These are phyloP conservation scores for Dacryopinax spathularia DNA, from an alignment of 768 basidiomycete species.

Conservation along the genomic window DNA sequence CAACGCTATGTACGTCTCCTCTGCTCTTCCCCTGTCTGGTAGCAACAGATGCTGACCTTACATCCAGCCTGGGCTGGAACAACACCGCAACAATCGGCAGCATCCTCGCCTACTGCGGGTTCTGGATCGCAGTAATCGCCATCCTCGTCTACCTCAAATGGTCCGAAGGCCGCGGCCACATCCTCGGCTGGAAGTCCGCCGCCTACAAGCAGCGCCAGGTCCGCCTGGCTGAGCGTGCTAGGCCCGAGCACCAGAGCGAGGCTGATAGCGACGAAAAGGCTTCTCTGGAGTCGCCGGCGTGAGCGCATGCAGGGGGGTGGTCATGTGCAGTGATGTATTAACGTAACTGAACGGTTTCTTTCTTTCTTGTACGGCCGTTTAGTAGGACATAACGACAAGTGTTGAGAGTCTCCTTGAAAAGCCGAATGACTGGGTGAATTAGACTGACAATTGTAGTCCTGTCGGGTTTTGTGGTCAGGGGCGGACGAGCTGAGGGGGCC, in stretches of 20 bases:
- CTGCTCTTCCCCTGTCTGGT: neutral
- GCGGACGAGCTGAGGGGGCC: too few species aligned
- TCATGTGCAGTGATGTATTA: neutral
- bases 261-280: neutral
- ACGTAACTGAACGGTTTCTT: neutral
- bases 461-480: too few species aligned
- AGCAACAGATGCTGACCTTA: neutral
- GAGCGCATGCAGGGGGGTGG: neutral
- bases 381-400: neutral
- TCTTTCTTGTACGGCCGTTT: neutral
- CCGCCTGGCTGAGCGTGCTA: neutral
- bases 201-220: conserved; percentile 10
- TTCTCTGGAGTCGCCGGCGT: neutral
- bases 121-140: conserved; percentile 73
- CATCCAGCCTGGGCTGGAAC: conserved; percentile 52
- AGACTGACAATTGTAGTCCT: too few species aligned
- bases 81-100: conserved; percentile 70
- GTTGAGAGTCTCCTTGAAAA: neutral
- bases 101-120: conserved; percentile 76
- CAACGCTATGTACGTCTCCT: conserved; percentile 45
- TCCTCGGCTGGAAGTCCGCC: conserved; percentile 18
- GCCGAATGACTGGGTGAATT: too few species aligned
- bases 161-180: conserved; percentile 26
- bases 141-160: conserved; percentile 33
- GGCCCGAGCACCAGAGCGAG: neutral